phyloP scores from a whole-genome alignment of 2,329 filamentous ascomycete species.

The Cladosporium sp. region DNA sequence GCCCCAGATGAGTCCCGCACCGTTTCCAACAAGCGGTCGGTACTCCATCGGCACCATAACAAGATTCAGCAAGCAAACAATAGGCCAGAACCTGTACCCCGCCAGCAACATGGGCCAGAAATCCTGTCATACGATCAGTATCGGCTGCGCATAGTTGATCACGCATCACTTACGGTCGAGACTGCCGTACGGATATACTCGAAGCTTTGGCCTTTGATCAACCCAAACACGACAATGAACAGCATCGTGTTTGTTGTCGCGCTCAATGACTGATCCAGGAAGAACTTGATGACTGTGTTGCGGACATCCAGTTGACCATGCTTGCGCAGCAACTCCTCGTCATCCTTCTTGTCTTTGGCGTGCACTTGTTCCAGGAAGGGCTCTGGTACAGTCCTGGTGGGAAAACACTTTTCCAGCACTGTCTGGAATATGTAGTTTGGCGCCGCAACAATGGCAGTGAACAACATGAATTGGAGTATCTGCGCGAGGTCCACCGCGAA shows the following conservation, averaged over 20 bases:
- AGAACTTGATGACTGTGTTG: constrained; percentile 68
- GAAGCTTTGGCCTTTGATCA: constrained; percentile 47
- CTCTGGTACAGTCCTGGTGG: not conserved
- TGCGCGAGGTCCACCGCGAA: constrained; percentile 9
- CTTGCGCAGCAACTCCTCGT: not conserved
- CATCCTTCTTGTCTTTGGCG: not conserved
- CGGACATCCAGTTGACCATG: constrained; percentile 49
- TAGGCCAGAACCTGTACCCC: constrained; percentile 72
- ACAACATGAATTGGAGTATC: constrained; percentile 18
- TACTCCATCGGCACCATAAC: constrained; percentile 68
- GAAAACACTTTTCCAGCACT: constrained; percentile 9
- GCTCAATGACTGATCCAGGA: constrained; percentile 69
- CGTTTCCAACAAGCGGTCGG: constrained; percentile 13
- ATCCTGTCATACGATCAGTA: constrained; percentile 18
- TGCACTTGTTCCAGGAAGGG: not conserved
- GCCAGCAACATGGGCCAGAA: constrained; percentile 62
- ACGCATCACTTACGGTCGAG: not conserved
- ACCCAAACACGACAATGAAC: constrained; percentile 63
- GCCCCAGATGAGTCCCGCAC: constrained; percentile 12
- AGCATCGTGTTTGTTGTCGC: constrained; percentile 66
- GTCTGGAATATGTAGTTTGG: constrained; percentile 12
- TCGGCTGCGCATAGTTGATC: constrained; percentile 18
- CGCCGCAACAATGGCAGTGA: constrained; percentile 15
- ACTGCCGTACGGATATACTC: constrained; percentile 19
- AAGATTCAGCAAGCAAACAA: constrained; percentile 71